Conservation (phyloP, 768 basidiomycete genomes). For the Artomyces pyxidatus region DNA sequence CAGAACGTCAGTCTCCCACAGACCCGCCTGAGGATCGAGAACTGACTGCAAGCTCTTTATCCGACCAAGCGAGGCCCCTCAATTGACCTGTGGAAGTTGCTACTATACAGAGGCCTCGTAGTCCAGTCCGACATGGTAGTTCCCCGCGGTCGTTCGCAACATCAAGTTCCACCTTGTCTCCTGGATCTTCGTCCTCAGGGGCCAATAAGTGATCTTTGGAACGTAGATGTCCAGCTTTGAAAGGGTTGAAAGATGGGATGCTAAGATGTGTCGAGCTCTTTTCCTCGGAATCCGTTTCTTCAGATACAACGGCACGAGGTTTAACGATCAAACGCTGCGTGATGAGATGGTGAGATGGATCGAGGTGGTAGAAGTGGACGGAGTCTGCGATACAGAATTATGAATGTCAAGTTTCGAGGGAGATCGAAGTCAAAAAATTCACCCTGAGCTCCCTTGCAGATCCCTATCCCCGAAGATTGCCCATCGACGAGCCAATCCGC, state of each 20-base stretch:
- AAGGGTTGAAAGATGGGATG: conserved; percentile 53
- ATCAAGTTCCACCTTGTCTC: conserved; percentile 26
- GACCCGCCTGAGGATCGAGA: too few species aligned
- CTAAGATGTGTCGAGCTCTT: conserved; percentile 21
- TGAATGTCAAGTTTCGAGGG: background rate
- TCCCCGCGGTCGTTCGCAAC: conserved; percentile 28
- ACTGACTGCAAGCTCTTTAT: conserved; percentile 16
- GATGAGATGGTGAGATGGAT: conserved; percentile 36
- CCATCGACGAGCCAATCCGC: conserved; percentile 15
- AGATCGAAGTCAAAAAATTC: background rate
- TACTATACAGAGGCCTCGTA: conserved; percentile 23
- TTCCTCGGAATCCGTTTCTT: conserved; percentile 22
- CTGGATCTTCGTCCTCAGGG: conserved; percentile 16
- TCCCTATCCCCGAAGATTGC: conserved; percentile 2
- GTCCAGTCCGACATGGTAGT: conserved; percentile 20
- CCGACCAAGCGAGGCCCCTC: conserved; percentile 15
- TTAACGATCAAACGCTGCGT: conserved; percentile 20
- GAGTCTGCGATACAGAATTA: conserved; percentile 22
- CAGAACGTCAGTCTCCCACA: background rate
- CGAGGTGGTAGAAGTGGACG: conserved; percentile 34
- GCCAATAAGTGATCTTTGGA: conserved; percentile 38
- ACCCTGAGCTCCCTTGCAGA: conserved; percentile 6
- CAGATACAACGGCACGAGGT: conserved; percentile 13
- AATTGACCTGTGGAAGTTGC: conserved; percentile 27
- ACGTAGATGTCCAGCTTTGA: conserved; percentile 46